Evolutionary conservation across 2,329 filamentous ascomycete genomes (phyloP), one percentile per base, ranked within the genome.

Genomic region (Aureobasidium sp.): DNA sequence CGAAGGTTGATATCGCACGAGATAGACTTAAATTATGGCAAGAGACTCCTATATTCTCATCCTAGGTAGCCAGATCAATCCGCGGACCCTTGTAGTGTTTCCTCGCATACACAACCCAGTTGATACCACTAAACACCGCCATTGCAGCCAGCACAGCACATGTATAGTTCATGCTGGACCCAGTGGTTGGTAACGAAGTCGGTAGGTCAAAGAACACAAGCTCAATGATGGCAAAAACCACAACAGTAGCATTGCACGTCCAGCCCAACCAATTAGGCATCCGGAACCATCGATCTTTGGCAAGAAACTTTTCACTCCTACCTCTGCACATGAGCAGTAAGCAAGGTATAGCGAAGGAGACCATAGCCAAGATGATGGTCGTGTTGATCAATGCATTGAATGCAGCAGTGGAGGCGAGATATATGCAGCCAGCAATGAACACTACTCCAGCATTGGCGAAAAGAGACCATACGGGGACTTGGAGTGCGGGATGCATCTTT

Each of bases 381-480:
- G 63, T 63, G 55, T 66, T 65, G 5, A 66, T 65, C 36, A 68
- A 59, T 5, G 62, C 67, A 8, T 62, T 63, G 63, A 68, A 68
- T 3, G 67, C 67, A 13, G 65, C 65, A 8, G 63, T 54, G 13
- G 63, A 65, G 0, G 62, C 65, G 25, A 68, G 55, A n/a, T 65
- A 64, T 11, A 68, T 65, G 50, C 63, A 64, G 5, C 66, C 67
- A n/a, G 63, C 30, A 5, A 63, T 74, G 1, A 81, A 81, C 53
- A 79, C 76, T 3, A 83, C 50, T 34, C 75, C 62, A 3, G 76
- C 75, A 59, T 79, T 80, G 63, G 80, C 77, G n/a, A 84, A 59
- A 0, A 82, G 83, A 1, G 83, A 76, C 64, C 81, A 80, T 62
- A 84, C 74, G 1, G 83, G 83, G 66, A 83, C 84, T 64, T 81